A percentile compares a stretch with the other conserved stretches of the same genome.
These are phyloP conservation scores for Cymbidium sinense DNA, from an alignment of 106 monocot species.

Conservation along the genomic window DNA sequence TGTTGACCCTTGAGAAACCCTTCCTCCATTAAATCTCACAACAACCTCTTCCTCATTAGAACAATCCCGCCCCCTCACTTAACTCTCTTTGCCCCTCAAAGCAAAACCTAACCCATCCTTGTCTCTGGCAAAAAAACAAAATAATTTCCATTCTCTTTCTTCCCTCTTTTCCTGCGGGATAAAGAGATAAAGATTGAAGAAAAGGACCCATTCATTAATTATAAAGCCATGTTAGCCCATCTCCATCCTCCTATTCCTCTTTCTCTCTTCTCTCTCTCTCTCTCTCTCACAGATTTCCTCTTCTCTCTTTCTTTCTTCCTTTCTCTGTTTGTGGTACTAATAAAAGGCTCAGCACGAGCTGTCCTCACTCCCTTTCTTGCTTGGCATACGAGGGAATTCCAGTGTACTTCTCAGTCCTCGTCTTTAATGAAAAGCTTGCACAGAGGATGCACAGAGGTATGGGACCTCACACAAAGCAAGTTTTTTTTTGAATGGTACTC, in stretches of 20 bases:
- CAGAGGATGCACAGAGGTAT: conserved; percentile 23
- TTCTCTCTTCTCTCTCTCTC: too few relatives aligned
- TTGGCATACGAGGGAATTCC: conserved; percentile 54
- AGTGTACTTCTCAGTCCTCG: conserved; percentile 44
- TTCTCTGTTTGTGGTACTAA: conserved; percentile 20
- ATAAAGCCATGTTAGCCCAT: not conserved
- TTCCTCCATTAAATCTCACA: conserved; percentile 30
- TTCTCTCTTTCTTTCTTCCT: too few relatives aligned
- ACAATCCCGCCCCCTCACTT: conserved; percentile 40
- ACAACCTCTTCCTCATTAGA: conserved; percentile 53
- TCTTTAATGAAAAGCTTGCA: conserved; percentile 27
- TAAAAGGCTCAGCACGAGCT: conserved; percentile 37
- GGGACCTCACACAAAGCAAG: conserved; percentile 6
- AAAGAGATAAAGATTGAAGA: conserved; percentile 4
- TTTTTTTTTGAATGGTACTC: not conserved
- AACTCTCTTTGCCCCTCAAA: not conserved
- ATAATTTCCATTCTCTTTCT: conserved; percentile 8
- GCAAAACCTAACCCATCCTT: not conserved
- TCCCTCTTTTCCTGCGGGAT: not conserved
- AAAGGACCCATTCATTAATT: conserved; percentile 1
- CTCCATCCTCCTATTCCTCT: not conserved
- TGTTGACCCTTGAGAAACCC: conserved; percentile 7
- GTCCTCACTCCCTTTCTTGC: conserved; percentile 37
- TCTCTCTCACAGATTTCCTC: not conserved
- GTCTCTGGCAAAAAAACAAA: not conserved